These are phyloP conservation scores for Tricholoma hemisulphureum DNA, from an alignment of 768 basidiomycete genomes.

Conservation along the genomic window DNA sequence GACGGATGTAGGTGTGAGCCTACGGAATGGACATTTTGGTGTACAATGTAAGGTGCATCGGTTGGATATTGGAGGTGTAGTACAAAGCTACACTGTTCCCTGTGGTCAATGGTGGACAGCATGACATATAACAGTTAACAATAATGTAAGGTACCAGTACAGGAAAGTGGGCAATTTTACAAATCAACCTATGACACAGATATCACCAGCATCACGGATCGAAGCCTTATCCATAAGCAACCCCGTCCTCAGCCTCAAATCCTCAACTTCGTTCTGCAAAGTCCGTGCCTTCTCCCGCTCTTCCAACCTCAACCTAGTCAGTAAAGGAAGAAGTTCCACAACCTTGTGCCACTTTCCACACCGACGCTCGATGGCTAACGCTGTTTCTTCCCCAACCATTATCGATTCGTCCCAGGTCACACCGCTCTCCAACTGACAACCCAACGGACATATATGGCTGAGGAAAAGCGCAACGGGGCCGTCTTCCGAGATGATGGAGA, in stretches of 20 bases:
- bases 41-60: too few species aligned
- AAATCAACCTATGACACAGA: slow-evolving; percentile 5
- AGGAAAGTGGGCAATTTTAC: not conserved
- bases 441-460: slow-evolving; percentile 47
- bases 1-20: too few species aligned
- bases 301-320: slow-evolving; percentile 10
- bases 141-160: too few species aligned
- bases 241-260: slow-evolving; percentile 44
- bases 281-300: slow-evolving; percentile 41
- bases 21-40: too few species aligned
- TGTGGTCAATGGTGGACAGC: too few species aligned
- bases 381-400: slow-evolving; percentile 5
- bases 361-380: slow-evolving; percentile 17
- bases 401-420: slow-evolving; percentile 45
- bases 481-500: slow-evolving; percentile 44
- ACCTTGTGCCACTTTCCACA: slow-evolving; percentile 16
- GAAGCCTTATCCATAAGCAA: slow-evolving; percentile 38
- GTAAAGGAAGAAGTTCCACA: slow-evolving; percentile 9
- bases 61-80: too few species aligned
- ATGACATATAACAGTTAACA: too few species aligned
- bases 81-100: too few species aligned
- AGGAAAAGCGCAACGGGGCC: slow-evolving; percentile 51
- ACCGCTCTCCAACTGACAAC: slow-evolving; percentile 43
- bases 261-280: slow-evolving; percentile 48
- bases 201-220: slow-evolving; percentile 2